Conservation (phyloP, 1,139 yeast genomes). For the Diutina neorugosa region DNA sequence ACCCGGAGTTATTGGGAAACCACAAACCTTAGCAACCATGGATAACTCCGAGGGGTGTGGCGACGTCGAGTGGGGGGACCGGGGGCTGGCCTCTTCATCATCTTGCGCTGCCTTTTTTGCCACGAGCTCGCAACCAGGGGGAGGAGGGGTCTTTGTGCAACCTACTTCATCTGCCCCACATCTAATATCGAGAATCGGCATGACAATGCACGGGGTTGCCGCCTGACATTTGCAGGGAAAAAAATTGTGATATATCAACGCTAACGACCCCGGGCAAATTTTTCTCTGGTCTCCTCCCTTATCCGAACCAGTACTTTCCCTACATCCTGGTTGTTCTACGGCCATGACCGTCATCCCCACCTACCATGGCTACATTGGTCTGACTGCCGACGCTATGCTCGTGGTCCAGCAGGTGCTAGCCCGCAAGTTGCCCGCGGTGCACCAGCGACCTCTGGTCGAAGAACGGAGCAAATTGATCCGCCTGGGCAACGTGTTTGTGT, state of each 20-base stretch:
- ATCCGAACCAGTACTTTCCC: neutral
- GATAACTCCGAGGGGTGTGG: too few relatives aligned
- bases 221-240: neutral
- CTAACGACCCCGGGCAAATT: neutral
- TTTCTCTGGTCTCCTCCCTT: neutral
- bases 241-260: neutral
- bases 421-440: neutral
- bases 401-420: neutral
- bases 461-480: neutral
- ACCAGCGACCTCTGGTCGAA: neutral
- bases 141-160: neutral
- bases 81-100: neutral
- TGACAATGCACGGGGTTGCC: neutral
- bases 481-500: constrained; percentile 3
- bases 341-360: neutral
- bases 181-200: neutral
- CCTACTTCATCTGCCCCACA: neutral
- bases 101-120: neutral
- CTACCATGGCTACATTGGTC: constrained; percentile 1
- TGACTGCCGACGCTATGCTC: neutral
- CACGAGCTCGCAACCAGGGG: neutral
- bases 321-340: too few relatives aligned
- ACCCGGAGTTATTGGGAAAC: too few relatives aligned
- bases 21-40: too few relatives aligned
- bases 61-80: neutral